A percentile compares a stretch with the other conserved stretches of the same genome.
Conservation (phyloP, 2,329 filamentous ascomycete genomes). For the Bertia moriformis region DNA sequence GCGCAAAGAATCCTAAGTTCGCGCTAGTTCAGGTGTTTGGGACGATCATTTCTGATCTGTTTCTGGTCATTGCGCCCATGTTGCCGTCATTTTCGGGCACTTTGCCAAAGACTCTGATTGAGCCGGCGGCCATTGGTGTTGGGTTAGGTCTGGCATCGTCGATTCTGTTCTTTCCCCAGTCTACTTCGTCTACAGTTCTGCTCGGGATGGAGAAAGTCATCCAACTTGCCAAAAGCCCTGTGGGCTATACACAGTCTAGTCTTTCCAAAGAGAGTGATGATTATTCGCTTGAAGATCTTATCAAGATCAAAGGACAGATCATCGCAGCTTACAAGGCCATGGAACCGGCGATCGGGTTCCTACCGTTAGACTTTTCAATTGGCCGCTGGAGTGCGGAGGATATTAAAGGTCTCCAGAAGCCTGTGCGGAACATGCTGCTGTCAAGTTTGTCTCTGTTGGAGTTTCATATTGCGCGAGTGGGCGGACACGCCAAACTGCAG, state of each 20-base stretch:
- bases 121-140: slow-evolving; percentile 27
- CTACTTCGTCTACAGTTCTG: slow-evolving; percentile 27
- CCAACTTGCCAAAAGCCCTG: slow-evolving; percentile 13
- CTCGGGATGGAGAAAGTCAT: slow-evolving; percentile 14
- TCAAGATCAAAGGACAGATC: slow-evolving; percentile 14
- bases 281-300: slow-evolving; percentile 5
- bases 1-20: slow-evolving; percentile 28
- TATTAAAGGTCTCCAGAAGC: slow-evolving; percentile 18
- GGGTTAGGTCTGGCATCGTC: slow-evolving; percentile 26
- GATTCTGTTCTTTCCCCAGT: slow-evolving; percentile 30
- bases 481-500: slow-evolving; percentile 8
- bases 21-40: slow-evolving; percentile 26
- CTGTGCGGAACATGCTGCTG: slow-evolving; percentile 18
- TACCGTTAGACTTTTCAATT: slow-evolving; percentile 28
- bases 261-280: not conserved
- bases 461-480: slow-evolving; percentile 20
- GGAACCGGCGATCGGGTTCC: slow-evolving; percentile 22
- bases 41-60: slow-evolving; percentile 28
- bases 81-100: slow-evolving; percentile 23
- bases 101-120: slow-evolving; percentile 21
- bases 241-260: slow-evolving; percentile 15
- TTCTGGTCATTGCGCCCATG: slow-evolving; percentile 24
- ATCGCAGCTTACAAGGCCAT: slow-evolving; percentile 20
- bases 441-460: slow-evolving; percentile 21
- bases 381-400: slow-evolving; percentile 28